Evolutionary conservation across 2,329 filamentous ascomycete genomes (phyloP).

Genomic region (Calonectria pteridis): DNA sequence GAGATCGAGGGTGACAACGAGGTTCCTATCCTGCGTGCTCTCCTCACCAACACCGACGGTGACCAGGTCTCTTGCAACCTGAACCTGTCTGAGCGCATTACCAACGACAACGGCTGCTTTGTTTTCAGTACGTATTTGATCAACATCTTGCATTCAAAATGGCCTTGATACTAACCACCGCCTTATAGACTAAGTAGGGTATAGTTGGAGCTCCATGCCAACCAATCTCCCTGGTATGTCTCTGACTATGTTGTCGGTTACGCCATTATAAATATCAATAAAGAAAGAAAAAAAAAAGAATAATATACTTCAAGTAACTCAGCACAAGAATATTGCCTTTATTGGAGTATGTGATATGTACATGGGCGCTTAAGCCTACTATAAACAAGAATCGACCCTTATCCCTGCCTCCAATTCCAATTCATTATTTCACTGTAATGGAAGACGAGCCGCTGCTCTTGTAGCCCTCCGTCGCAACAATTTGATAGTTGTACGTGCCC

Average conservation of each 20-base stretch:
- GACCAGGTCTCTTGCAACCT: slow-evolving; percentile 58
- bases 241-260: not conserved
- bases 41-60: slow-evolving; percentile 57
- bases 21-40: slow-evolving; percentile 67
- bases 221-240: not conserved
- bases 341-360: not conserved
- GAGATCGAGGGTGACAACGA: slow-evolving; percentile 62
- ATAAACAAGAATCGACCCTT: not conserved
- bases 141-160: not conserved
- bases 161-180: not conserved
- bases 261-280: not conserved
- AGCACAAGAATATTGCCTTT: not conserved
- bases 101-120: slow-evolving; percentile 62
- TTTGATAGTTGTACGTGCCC: slow-evolving; percentile 65
- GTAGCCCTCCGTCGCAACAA: slow-evolving; percentile 68
- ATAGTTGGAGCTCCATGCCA: not conserved
- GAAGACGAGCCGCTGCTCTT: slow-evolving; percentile 60
- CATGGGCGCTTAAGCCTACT: not conserved
- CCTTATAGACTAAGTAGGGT: not conserved
- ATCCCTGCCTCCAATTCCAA: no score
- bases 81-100: slow-evolving; percentile 68
- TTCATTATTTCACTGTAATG: slow-evolving; percentile 55
- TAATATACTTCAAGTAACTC: not conserved
- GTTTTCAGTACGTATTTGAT: slow-evolving; percentile 30
- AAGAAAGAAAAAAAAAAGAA: not conserved